Conservation (phyloP, 1,284 basidiomycete genomes). For the Trichosporon coremiiforme region DNA sequence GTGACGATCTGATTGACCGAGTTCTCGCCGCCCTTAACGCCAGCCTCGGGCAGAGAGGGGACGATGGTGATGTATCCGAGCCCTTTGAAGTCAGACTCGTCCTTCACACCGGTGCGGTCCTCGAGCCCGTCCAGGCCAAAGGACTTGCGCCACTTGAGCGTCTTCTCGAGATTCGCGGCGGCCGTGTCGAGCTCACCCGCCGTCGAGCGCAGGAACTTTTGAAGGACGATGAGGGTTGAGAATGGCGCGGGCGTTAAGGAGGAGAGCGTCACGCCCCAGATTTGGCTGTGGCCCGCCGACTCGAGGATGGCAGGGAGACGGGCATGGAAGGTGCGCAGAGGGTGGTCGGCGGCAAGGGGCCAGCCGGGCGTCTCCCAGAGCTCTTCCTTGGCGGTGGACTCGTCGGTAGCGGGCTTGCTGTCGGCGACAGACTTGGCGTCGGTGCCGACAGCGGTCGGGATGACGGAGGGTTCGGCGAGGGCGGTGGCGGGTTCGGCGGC, state of each 20-base stretch:
- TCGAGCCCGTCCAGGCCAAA: constrained; percentile 31
- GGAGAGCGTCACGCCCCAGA: constrained; percentile 39
- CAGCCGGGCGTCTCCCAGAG: constrained; percentile 23
- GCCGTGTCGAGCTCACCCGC: constrained; percentile 32
- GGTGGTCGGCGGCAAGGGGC: constrained; percentile 32
- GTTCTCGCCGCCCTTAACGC: neutral
- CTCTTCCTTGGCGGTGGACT: too few relatives aligned
- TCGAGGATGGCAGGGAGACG: constrained; percentile 31
- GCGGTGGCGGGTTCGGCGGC: neutral
- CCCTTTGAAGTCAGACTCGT: constrained; percentile 31
- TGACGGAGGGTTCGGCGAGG: neutral
- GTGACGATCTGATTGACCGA: constrained; percentile 30
- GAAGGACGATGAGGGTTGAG: constrained; percentile 34
- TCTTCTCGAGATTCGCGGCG: constrained; percentile 27
- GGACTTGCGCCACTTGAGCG: constrained; percentile 38
- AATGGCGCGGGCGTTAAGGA: constrained; percentile 24
- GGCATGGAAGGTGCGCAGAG: constrained; percentile 30
- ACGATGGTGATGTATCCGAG: constrained; percentile 37
- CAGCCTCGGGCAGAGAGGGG: neutral
- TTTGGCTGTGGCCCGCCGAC: constrained; percentile 30
- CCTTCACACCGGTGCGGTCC: neutral
- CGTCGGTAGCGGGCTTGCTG: too few relatives aligned
- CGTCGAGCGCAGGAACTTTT: constrained; percentile 38
- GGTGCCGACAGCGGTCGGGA: neutral
- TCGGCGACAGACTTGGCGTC: neutral